phyloP scores from a whole-genome alignment of 371 early-diverging fungal species.

The Mucor lusitanicus region DNA sequence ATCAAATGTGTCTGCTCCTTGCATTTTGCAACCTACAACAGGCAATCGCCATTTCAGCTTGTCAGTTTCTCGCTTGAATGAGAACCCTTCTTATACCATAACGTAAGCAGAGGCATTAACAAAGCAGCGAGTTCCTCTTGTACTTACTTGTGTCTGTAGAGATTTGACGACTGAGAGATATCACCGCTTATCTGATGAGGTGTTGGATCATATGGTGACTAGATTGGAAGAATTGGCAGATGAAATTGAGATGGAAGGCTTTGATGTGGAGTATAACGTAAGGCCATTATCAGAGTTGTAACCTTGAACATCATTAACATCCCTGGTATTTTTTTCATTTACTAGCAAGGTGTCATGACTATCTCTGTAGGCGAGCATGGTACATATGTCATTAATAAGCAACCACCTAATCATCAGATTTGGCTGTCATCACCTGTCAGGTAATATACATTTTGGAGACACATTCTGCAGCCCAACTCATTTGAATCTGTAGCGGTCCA shows the following conservation, averaged over 20 bases:
- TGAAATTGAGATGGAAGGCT: constrained; percentile 66
- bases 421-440: constrained; percentile 97
- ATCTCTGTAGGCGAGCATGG: constrained; percentile 82
- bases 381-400: constrained; percentile 97
- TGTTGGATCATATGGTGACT: constrained; percentile 73
- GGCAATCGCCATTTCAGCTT: neutral
- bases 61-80: neutral
- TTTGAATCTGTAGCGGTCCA: constrained; percentile 72
- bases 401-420: constrained; percentile 97
- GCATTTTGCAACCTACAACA: neutral
- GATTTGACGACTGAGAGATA: constrained; percentile 62
- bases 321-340: neutral
- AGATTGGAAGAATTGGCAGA: constrained; percentile 84
- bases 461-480: constrained; percentile 6
- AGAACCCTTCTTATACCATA: neutral
- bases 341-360: constrained; percentile 85
- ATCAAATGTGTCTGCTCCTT: neutral
- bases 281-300: constrained; percentile 5
- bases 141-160: constrained; percentile 20
- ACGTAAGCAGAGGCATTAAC: neutral
- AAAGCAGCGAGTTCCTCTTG: neutral
- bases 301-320: neutral
- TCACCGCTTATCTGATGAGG: constrained; percentile 68
- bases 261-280: constrained; percentile 86
- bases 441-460: constrained; percentile 22